Base-by-base conservation (phyloP, 2,329 filamentous ascomycete species). In the Aphanoascus verrucosus region DNA sequence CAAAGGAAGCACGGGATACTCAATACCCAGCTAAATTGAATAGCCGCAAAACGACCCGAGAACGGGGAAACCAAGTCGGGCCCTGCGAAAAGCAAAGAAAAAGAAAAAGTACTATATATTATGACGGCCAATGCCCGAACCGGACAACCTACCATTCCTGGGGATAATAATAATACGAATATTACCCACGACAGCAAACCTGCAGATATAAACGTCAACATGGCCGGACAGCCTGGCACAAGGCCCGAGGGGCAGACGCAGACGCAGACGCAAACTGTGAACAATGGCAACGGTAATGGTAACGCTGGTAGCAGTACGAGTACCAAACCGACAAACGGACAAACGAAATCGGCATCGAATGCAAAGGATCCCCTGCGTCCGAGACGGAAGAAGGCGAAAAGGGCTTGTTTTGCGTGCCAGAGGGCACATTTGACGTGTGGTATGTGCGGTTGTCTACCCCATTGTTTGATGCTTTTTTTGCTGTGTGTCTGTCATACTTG, bases 341-440 rank as follows among this genome's bases (percentile, higher is more conserved):
- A 67, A 78, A 46, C 43, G 17, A 87, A 73, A 60, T 56, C 62
- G 3, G 54, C 64, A 34, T 51, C 69, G 42, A 80, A 80, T 64
- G 82, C 89, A 54, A 97, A 97, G 71, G 93, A 98, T 68, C 90
- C 91, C 54, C 77, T 85, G 64, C 82, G 93, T 56, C 91, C 93
- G 15, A 79, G 90, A 62, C 82, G 93, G 64, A 98, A 97, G 77
- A 98, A 98, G 78, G 93, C 93, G 37, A 82, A 91, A 62, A 80
- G 93, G 69, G 93, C 93, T 55, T 98, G 93, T 71, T 95, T 86
- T 79, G 91, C 93, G 59, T 98, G 93, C 72, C 93, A 98, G 74
- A 80, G 91, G 71, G 93, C 93, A 58, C 93, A 98, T 79, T 76
- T 98, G 68, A 98, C 93, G 60, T 98, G 93, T 76, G 91, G 93